phyloP scores from a whole-genome alignment of 2,329 filamentous ascomycete genomes.

The Calcarisporium arbuscula region DNA sequence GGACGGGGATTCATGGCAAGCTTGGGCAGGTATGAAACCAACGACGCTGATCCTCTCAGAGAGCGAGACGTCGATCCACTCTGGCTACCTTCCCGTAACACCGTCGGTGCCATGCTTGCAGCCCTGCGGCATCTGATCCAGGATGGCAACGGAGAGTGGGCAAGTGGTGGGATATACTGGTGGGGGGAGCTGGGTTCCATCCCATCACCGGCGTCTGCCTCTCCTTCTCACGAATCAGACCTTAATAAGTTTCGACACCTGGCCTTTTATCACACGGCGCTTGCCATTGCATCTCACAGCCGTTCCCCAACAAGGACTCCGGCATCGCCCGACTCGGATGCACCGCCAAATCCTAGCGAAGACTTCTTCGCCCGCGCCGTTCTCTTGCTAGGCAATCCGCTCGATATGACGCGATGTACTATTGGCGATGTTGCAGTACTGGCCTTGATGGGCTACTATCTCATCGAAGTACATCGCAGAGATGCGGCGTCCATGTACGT shows the following conservation, averaged over 20 bases:
- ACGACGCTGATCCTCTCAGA: slow-evolving; percentile 36
- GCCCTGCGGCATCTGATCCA: slow-evolving; percentile 38
- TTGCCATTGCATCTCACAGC: slow-evolving; percentile 30
- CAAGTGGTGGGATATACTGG: slow-evolving; percentile 42
- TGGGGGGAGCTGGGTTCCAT: slow-evolving; percentile 35
- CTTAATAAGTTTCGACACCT: slow-evolving; percentile 27
- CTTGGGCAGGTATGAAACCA: slow-evolving; percentile 39
- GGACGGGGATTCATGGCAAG: slow-evolving; percentile 29
- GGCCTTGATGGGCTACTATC: slow-evolving; percentile 41
- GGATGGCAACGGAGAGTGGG: slow-evolving; percentile 34
- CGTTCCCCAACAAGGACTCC: slow-evolving; percentile 5
- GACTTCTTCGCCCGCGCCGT: slow-evolving; percentile 37
- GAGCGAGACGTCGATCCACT: slow-evolving; percentile 31
- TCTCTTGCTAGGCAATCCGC: slow-evolving; percentile 38
- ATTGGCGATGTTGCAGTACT: slow-evolving; percentile 38
- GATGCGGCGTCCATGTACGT: slow-evolving; percentile 43
- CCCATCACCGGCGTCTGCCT: slow-evolving; percentile 18
- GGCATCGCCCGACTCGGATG: slow-evolving; percentile 15
- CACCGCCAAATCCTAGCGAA: slow-evolving; percentile 31
- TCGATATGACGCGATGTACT: slow-evolving; percentile 34
- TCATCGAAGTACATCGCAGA: slow-evolving; percentile 41
- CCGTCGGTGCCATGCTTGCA: slow-evolving; percentile 31
- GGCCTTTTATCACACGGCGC: slow-evolving; percentile 38
- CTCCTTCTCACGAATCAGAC: slow-evolving; percentile 11
- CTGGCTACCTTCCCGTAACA: slow-evolving; percentile 28